A percentile compares a stretch with the other conserved stretches of the same genome.
Conservation (phyloP, 2,329 filamentous ascomycete species). For the Aspergillus carbonarius region DNA sequence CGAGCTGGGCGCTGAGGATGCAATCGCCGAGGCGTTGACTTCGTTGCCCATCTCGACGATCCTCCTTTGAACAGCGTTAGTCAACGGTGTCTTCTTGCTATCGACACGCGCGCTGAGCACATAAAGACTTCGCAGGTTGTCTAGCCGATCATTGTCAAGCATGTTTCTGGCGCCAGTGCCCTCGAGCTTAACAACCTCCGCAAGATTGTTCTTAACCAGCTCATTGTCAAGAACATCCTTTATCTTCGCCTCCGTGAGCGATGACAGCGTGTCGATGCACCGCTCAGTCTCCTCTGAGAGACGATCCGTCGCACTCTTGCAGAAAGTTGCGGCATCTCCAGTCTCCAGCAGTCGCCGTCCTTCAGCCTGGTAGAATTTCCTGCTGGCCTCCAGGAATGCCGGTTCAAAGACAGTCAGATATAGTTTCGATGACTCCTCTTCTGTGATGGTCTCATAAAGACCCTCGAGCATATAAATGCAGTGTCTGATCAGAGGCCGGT, state of each 20-base stretch:
- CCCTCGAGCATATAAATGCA: conserved; percentile 87
- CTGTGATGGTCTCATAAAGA: conserved; percentile 77
- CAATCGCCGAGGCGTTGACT: conserved; percentile 67
- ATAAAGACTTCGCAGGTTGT: conserved; percentile 80
- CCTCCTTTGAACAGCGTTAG: conserved; percentile 67
- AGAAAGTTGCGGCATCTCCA: conserved; percentile 78
- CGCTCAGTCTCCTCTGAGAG: conserved; percentile 79
- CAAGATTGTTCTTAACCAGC: conserved; percentile 73
- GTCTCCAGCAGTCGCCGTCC: conserved; percentile 72
- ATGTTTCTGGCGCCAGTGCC: conserved; percentile 81
- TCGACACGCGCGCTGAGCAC: conserved; percentile 77
- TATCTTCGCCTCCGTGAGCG: conserved; percentile 70
- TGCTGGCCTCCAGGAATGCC: conserved; percentile 69
- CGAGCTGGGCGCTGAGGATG: conserved; percentile 49
- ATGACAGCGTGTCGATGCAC: conserved; percentile 77
- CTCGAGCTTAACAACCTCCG: conserved; percentile 81
- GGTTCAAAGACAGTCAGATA: conserved; percentile 83
- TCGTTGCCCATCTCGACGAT: conserved; percentile 78
- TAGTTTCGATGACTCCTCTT: conserved; percentile 74
- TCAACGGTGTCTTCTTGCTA: conserved; percentile 67
- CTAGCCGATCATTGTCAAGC: conserved; percentile 82
- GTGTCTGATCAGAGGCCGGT: conserved; percentile 76
- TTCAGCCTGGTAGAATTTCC: conserved; percentile 72
- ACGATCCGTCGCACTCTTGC: conserved; percentile 70
- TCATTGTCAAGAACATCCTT: conserved; percentile 74